phyloP scores from a whole-genome alignment of 148 eudicot genomes.

The Mesembryanthemum crystallinum region DNA sequence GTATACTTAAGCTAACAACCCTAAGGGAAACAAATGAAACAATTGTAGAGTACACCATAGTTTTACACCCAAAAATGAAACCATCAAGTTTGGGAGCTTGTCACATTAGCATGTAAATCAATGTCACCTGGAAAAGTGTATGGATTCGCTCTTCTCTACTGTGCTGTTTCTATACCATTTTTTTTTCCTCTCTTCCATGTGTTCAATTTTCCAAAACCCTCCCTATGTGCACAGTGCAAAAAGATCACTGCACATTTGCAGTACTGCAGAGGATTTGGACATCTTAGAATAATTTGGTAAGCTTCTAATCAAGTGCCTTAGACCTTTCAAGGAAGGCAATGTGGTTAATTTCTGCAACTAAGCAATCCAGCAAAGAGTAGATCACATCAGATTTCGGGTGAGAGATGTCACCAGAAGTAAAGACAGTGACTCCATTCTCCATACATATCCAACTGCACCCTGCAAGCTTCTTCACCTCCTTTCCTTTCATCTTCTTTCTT shows the following conservation, averaged over 20 bases:
- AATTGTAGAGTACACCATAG: neutral
- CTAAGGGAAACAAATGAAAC: neutral
- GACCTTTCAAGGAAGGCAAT: slow-evolving; percentile 21
- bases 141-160: no score
- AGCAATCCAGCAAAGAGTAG: slow-evolving; percentile 43
- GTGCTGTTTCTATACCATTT: no score
- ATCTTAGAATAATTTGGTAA: neutral
- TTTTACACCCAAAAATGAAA: neutral
- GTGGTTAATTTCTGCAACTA: slow-evolving; percentile 41
- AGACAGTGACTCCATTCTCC: slow-evolving; percentile 46
- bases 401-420: slow-evolving; percentile 60
- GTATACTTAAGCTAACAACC: no score
- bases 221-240: no score
- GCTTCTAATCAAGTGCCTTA: neutral
- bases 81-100: neutral
- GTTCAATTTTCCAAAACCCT: no score
- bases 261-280: no score
- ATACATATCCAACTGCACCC: slow-evolving; percentile 85
- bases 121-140: no score
- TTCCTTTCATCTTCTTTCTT: slow-evolving; percentile 83
- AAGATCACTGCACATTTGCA: no score
- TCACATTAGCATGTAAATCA: neutral
- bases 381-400: slow-evolving; percentile 52
- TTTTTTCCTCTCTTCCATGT: no score
- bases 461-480: slow-evolving; percentile 63